Evolutionary conservation across 331 rosid genomes (phyloP).

Genomic region (Stylosanthes scabra): DNA sequence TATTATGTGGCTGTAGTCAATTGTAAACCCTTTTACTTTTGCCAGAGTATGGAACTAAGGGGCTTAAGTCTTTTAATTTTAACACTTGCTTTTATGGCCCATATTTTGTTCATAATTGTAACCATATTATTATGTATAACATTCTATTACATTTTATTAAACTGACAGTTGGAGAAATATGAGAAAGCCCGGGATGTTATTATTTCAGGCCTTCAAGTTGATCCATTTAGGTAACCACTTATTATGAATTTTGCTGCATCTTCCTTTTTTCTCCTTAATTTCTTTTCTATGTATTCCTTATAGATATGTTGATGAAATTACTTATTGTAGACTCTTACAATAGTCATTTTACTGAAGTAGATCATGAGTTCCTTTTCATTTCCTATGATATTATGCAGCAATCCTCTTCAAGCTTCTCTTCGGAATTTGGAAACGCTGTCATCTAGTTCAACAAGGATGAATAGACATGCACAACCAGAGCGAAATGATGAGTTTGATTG

Average conservation of each 20-base stretch:
- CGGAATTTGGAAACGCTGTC: constrained; percentile 64
- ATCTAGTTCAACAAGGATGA: constrained; percentile 46
- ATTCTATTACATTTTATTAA: constrained; percentile 31
- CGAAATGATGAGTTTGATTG: constrained; percentile 91
- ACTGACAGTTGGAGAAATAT: constrained; percentile 89
- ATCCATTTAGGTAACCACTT: constrained; percentile 76
- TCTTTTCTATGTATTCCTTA: constrained; percentile 20
- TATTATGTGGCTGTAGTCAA: constrained; percentile 27
- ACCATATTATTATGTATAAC: constrained; percentile 22
- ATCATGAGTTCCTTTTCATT: constrained; percentile 36
- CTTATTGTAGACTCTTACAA: constrained; percentile 21
- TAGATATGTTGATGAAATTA: constrained; percentile 22
- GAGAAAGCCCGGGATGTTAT: constrained; percentile 81
- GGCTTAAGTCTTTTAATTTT: neutral
- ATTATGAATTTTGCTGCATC: neutral
- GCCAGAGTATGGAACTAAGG: neutral
- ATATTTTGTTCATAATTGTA: constrained; percentile 30
- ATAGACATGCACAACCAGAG: constrained; percentile 64
- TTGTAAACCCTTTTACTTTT: too few species aligned
- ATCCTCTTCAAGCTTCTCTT: constrained; percentile 67
- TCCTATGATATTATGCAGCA: constrained; percentile 64
- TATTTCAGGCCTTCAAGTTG: constrained; percentile 93
- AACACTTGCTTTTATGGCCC: constrained; percentile 23
- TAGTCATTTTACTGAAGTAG: constrained; percentile 30
- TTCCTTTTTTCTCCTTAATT: constrained; percentile 7